A percentile compares a stretch with the other conserved stretches of the same genome.
These are phyloP conservation scores for Strobilomyces dryophilus DNA, from an alignment of 768 basidiomycete species.

Conservation along the genomic window DNA sequence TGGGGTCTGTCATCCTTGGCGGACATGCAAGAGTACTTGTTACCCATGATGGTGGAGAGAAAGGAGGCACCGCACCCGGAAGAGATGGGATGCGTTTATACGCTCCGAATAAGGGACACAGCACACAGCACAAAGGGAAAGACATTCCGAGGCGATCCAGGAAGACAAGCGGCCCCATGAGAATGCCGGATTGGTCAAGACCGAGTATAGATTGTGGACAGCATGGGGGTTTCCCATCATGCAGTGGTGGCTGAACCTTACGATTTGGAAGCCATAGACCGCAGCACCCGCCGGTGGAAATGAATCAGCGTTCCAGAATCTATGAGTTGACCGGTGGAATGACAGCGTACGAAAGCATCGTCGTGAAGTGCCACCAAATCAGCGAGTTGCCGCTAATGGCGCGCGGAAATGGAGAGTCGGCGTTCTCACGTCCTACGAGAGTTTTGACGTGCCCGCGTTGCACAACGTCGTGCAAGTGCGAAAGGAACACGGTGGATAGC, in stretches of 20 bases:
- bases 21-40: constrained; percentile 23
- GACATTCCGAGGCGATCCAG: not conserved
- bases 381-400: no score
- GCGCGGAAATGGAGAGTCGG: not conserved
- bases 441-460: not conserved
- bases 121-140: not conserved
- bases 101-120: not conserved
- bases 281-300: not conserved
- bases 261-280: not conserved
- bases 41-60: constrained; percentile 25
- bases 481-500: not conserved
- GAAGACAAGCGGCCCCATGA: not conserved
- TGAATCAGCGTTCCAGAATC: not conserved
- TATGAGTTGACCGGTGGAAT: not conserved
- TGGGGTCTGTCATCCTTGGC: constrained; percentile 4
- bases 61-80: not conserved
- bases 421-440: not conserved
- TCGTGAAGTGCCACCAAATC: not conserved
- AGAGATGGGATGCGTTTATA: constrained; percentile 9
- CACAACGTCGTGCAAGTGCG: not conserved
- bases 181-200: not conserved
- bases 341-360: not conserved
- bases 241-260: constrained; percentile 2
- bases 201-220: not conserved
- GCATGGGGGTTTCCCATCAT: not conserved